Base-by-base conservation (phyloP, 495 filamentous ascomycete species). In the Aspergillus hancockii region DNA sequence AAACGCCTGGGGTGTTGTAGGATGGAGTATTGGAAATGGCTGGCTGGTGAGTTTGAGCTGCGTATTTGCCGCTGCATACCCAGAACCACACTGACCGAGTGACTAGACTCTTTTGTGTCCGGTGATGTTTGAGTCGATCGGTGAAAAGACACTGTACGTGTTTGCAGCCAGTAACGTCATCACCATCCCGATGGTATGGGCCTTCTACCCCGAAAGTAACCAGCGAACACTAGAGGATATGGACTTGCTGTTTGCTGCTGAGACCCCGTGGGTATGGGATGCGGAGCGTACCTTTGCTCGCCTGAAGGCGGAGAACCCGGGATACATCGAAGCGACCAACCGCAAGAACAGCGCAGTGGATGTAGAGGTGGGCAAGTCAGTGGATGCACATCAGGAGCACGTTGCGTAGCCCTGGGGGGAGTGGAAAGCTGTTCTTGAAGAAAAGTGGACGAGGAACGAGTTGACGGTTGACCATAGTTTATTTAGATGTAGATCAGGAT, bases 1-100 rank as follows among this genome's bases (percentile, higher is more conserved):
- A 19, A 90, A 89, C 50, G 85, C 88, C n/a, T 89, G 86, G 84
- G 87, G 88, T 62, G 88, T 90, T 0, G 80, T 90, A 3, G 86
- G 88, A 16, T 90, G 87, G 86, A 83, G 79, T 55, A 88, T 90
- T 38, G 86, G 85, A n/a, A 88, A 88, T 58, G 86, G 84, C 38
- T 87, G 85, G 83, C 67, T 80, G 66, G 76, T 79, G 30, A 70
- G 76, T 68, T 31, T 49, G 31, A 36, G 22, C 40, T 10, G 14
- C 21, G 23, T 45, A 8, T 14, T 40, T 13, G n/a, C 38, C 16
- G 12, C 25, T 7, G 10, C 51, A 22, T 3, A 12, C 14, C 13
- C 8, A 38, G 41, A 58, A 40, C 7, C 1, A 38, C 18, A 30
- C 12, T 28, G 18, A 34, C 23, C 31, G 30, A 38, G 14, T n/a